phyloP scores from a whole-genome alignment of 116 monocot species.

The Zostera marina region DNA sequence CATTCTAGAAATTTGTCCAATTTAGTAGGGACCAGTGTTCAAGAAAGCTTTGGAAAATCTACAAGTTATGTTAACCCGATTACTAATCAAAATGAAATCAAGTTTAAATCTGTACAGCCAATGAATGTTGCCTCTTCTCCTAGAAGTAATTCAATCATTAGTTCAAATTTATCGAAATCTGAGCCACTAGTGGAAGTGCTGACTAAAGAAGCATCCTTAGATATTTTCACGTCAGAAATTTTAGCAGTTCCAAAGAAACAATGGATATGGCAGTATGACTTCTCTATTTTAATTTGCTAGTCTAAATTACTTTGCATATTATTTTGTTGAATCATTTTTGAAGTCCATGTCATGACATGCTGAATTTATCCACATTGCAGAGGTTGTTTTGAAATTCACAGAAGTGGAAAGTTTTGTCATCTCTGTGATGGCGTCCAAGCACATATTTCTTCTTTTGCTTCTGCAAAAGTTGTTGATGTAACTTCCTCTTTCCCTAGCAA shows the following conservation, averaged over 20 bases:
- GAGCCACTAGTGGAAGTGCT: slow-evolving; percentile 7
- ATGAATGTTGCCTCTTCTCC: slow-evolving; percentile 6
- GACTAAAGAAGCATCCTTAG: slow-evolving; percentile 11
- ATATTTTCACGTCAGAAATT: slow-evolving; percentile 9
- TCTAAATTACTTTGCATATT: background rate
- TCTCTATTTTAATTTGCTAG: background rate
- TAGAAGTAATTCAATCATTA: slow-evolving; percentile 7
- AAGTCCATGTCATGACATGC: background rate
- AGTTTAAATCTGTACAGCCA: slow-evolving; percentile 3
- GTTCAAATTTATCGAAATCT: slow-evolving; percentile 7
- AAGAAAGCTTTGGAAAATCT: slow-evolving; percentile 11
- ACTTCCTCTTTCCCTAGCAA: slow-evolving; percentile 40
- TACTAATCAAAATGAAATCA: slow-evolving; percentile 1
- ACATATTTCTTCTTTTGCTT: slow-evolving; percentile 61
- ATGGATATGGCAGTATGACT: slow-evolving; percentile 77
- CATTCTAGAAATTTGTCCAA: slow-evolving; percentile 2
- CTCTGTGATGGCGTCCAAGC: slow-evolving; percentile 64
- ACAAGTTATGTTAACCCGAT: slow-evolving; percentile 9
- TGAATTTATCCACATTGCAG: slow-evolving; percentile 22
- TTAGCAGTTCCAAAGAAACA: slow-evolving; percentile 47
- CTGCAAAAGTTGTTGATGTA: slow-evolving; percentile 51
- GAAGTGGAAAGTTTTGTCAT: slow-evolving; percentile 23
- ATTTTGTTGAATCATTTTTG: background rate
- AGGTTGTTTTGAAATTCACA: slow-evolving; percentile 65
- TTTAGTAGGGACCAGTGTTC: slow-evolving; percentile 8